A percentile compares a stretch with the other conserved stretches of the same genome.
phyloP scores from a whole-genome alignment of 805 yeast genomes.

The Candida corydali region DNA sequence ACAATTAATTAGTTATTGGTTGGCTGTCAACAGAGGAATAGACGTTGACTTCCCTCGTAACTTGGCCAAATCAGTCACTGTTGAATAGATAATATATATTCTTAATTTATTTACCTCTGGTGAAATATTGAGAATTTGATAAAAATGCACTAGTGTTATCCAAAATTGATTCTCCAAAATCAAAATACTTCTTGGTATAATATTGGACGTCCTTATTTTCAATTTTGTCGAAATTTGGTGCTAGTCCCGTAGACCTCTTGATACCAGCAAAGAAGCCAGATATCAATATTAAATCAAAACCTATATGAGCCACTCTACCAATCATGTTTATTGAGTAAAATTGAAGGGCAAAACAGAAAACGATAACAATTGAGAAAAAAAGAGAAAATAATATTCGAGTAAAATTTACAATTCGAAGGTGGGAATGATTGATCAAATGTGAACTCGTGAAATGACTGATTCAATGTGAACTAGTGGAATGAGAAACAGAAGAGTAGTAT shows the following conservation, averaged over 20 bases:
- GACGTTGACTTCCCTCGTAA: slow-evolving; percentile 99
- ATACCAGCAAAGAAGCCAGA: slow-evolving; percentile 72
- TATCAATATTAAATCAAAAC: slow-evolving; percentile 56
- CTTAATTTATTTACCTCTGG: slow-evolving; percentile 33
- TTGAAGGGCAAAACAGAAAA: too few relatives aligned
- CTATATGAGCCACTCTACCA: slow-evolving; percentile 54
- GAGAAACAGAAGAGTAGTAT: too few relatives aligned
- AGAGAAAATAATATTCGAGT: too few relatives aligned
- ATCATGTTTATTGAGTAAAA: too few relatives aligned
- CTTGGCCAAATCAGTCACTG: slow-evolving; percentile 97
- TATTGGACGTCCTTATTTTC: slow-evolving; percentile 41
- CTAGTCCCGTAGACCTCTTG: slow-evolving; percentile 66
- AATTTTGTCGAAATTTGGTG: slow-evolving; percentile 49
- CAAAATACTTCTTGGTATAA: slow-evolving; percentile 64
- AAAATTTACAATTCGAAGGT: too few relatives aligned
- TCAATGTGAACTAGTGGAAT: too few relatives aligned
- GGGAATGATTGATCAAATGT: too few relatives aligned
- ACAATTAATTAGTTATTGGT: slow-evolving; percentile 95
- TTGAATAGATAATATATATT: slow-evolving; percentile 42
- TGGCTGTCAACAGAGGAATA: slow-evolving; percentile 90
- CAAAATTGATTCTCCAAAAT: slow-evolving; percentile 78
- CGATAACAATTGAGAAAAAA: too few relatives aligned
- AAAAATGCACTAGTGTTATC: slow-evolving; percentile 69
- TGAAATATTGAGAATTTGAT: slow-evolving; percentile 71
- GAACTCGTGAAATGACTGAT: too few relatives aligned